phyloP scores from a whole-genome alignment of 805 yeast species.

The Danielia oregonensis region DNA sequence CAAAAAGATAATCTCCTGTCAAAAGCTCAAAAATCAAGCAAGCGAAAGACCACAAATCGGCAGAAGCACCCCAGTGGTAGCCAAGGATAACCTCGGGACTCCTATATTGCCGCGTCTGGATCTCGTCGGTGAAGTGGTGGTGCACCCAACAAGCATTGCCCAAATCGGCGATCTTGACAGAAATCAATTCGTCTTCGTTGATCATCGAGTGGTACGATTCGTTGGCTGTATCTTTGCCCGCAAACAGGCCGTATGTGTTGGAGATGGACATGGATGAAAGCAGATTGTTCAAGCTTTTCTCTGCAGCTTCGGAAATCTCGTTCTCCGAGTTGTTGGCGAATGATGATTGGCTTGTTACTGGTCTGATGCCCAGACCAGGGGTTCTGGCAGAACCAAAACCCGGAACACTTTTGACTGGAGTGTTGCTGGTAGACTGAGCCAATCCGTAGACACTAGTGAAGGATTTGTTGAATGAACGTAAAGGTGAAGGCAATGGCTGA shows the following conservation, averaged over 20 bases:
- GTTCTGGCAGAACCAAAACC: too few relatives aligned
- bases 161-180: slow-evolving; percentile 64
- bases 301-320: background rate
- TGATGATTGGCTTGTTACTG: slow-evolving; percentile 17
- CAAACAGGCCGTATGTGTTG: slow-evolving; percentile 16
- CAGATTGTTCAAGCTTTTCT: slow-evolving; percentile 28
- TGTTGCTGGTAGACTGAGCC: slow-evolving; percentile 37
- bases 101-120: slow-evolving; percentile 66
- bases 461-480: slow-evolving; percentile 52
- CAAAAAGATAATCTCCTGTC: slow-evolving; percentile 60
- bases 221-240: slow-evolving; percentile 7
- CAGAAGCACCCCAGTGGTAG: slow-evolving; percentile 56
- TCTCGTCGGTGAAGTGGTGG: slow-evolving; percentile 63
- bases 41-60: slow-evolving; percentile 60
- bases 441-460: slow-evolving; percentile 35
- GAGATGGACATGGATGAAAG: slow-evolving; percentile 42
- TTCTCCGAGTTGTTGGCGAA: slow-evolving; percentile 8
- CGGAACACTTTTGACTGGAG: slow-evolving; percentile 25
- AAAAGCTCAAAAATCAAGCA: slow-evolving; percentile 57
- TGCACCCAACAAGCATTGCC: slow-evolving; percentile 68
- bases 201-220: slow-evolving; percentile 12
- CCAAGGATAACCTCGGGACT: slow-evolving; percentile 62
- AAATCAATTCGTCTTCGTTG: slow-evolving; percentile 43
- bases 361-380: slow-evolving; percentile 10
- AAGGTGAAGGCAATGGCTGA: slow-evolving; percentile 88